Conservation (phyloP, 441 rosid genomes). For the Lepidium campestre region DNA sequence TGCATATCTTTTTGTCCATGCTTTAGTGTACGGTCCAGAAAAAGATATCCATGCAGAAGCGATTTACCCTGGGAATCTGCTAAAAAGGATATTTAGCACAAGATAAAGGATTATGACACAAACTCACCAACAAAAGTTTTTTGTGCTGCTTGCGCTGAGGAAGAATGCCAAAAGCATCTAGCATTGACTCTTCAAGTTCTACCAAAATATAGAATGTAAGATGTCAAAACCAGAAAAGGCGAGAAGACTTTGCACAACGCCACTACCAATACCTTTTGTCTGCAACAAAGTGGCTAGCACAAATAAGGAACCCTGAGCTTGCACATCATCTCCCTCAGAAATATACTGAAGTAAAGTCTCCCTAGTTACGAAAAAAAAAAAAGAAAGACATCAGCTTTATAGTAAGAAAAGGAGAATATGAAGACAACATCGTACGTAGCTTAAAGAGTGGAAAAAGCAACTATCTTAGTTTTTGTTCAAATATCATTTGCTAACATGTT, state of each 20-base stretch:
- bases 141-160: constrained; percentile 98
- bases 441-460: neutral
- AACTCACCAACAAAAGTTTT: constrained; percentile 84
- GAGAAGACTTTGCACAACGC: constrained; percentile 13
- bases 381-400: neutral
- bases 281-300: constrained; percentile 91
- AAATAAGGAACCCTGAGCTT: constrained; percentile 80
- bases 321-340: constrained; percentile 69
- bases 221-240: constrained; percentile 8
- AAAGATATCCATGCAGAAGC: neutral
- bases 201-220: constrained; percentile 32
- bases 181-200: constrained; percentile 97
- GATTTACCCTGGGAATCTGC: neutral
- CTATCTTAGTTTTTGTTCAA: neutral
- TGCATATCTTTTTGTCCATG: neutral
- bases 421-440: neutral
- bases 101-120: constrained; percentile 13
- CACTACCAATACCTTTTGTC: constrained; percentile 79
- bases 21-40: neutral
- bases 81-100: neutral
- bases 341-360: constrained; percentile 70
- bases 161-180: constrained; percentile 97
- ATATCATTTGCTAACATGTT: constrained; percentile 13
- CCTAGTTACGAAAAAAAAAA: constrained; percentile 40
- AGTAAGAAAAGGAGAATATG: neutral